Conservation (phyloP, 352 stramenopile genomes). For the Pythium oligandrum region DNA sequence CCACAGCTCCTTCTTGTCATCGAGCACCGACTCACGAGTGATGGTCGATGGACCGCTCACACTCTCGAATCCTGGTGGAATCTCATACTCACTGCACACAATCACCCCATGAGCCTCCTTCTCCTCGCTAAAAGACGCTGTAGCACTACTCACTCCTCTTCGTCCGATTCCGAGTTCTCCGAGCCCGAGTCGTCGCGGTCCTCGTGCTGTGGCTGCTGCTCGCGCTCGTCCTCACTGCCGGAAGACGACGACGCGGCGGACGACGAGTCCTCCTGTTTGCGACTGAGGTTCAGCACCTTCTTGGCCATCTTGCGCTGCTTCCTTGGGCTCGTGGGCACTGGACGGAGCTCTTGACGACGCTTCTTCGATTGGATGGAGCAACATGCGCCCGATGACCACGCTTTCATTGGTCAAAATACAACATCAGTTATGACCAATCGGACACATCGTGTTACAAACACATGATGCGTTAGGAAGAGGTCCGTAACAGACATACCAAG, state of each 20-base stretch:
- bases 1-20: constrained; percentile 80
- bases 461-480: too few species aligned
- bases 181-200: constrained; percentile 10
- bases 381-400: constrained; percentile 2
- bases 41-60: constrained; percentile 54
- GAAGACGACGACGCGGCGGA: constrained; percentile 25
- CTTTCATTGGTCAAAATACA: too few species aligned
- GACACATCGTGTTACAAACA: too few species aligned
- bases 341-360: constrained; percentile 6
- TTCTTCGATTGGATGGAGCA: constrained; percentile 20
- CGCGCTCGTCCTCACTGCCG: constrained; percentile 30
- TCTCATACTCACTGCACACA: constrained; percentile 71
- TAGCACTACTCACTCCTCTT: constrained; percentile 4
- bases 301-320: constrained; percentile 28
- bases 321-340: too few species aligned
- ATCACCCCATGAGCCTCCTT: too few species aligned
- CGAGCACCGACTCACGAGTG: constrained; percentile 55
- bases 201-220: constrained; percentile 12
- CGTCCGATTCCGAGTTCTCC: constrained; percentile 15
- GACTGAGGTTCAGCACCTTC: constrained; percentile 67
- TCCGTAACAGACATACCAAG: too few species aligned
- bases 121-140: background rate
- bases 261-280: constrained; percentile 30
- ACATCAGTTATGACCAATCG: background rate
- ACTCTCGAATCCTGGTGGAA: constrained; percentile 61